A percentile compares a stretch with the other conserved stretches of the same genome.
phyloP scores from a whole-genome alignment of 208 protist species.

The Leptomonas seymouri region DNA sequence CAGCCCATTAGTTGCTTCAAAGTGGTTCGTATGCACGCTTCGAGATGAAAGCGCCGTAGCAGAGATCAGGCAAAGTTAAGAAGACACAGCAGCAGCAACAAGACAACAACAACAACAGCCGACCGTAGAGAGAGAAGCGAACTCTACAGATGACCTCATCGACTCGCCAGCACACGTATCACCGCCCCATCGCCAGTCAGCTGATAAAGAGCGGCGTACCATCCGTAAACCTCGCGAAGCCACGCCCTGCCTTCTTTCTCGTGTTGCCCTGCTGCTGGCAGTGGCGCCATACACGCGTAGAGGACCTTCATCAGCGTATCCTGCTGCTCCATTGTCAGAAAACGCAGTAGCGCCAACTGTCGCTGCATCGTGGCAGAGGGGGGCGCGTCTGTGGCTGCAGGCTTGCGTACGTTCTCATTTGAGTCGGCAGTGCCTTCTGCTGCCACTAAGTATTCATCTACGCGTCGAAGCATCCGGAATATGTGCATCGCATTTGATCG shows the following conservation, averaged over 20 bases:
- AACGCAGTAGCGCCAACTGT: background rate
- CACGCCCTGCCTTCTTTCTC: background rate
- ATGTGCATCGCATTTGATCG: background rate
- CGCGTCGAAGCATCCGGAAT: background rate
- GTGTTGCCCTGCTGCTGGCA: background rate
- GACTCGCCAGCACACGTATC: conserved; percentile 13
- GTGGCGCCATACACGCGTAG: conserved; percentile 21
- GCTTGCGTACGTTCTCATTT: too few relatives aligned
- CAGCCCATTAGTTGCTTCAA: background rate
- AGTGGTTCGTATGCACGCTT: background rate
- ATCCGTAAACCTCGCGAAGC: conserved; percentile 12
- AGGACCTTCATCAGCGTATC: conserved; percentile 24
- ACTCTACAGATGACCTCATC: background rate
- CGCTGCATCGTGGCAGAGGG: background rate
- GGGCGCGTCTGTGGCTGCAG: background rate
- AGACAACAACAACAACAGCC: background rate
- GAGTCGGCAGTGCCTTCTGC: too few relatives aligned
- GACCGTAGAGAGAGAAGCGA: background rate
- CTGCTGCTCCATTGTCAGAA: conserved; percentile 14
- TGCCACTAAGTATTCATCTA: background rate
- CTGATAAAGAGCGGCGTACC: conserved; percentile 17
- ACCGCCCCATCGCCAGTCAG: conserved; percentile 22
- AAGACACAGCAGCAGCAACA: conserved; percentile 1
- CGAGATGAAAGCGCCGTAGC: too few relatives aligned
- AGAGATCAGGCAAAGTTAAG: background rate